Evolutionary conservation across 2,329 filamentous ascomycete genomes (phyloP).

Genomic region (Corniculantispora saksenae): DNA sequence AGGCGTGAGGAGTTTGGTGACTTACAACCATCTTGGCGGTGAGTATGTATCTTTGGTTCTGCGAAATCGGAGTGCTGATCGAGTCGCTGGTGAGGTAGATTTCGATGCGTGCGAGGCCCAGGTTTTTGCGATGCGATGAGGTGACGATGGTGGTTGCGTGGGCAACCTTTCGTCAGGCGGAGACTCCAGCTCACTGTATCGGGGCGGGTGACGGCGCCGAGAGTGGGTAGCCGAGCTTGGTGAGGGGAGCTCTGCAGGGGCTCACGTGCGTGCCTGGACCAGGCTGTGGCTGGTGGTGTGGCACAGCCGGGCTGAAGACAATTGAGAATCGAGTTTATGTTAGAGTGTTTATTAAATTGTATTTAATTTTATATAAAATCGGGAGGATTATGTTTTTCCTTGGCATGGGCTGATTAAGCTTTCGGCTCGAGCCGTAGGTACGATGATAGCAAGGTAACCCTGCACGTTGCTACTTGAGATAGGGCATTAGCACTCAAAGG

Average conservation of each 20-base stretch:
- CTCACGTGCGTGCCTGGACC: constrained; percentile 1
- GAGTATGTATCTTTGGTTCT: neutral
- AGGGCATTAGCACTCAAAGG: no score
- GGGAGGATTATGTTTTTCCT: no score
- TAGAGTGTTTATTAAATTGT: no score
- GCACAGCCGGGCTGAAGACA: neutral
- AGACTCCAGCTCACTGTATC: neutral
- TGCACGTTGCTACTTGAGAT: no score
- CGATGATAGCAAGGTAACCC: no score
- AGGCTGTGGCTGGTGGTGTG: constrained; percentile 3
- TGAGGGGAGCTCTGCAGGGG: neutral
- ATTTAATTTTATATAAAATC: no score
- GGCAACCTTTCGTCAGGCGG: constrained; percentile 17
- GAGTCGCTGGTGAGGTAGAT: neutral
- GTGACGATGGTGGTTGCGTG: constrained; percentile 20
- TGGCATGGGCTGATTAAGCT: no score
- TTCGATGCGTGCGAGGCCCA: neutral
- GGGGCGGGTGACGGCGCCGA: constrained; percentile 5
- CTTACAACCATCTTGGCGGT: constrained; percentile 14
- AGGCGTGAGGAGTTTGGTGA: neutral
- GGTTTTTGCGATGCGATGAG: neutral
- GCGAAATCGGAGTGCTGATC: neutral
- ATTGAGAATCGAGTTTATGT: no score
- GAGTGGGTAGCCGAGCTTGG: constrained; percentile 8
- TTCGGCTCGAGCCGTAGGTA: no score